A percentile compares a stretch with the other conserved stretches of the same genome.
Conservation (phyloP, 1,284 basidiomycete species). For the Irpex sp. region DNA sequence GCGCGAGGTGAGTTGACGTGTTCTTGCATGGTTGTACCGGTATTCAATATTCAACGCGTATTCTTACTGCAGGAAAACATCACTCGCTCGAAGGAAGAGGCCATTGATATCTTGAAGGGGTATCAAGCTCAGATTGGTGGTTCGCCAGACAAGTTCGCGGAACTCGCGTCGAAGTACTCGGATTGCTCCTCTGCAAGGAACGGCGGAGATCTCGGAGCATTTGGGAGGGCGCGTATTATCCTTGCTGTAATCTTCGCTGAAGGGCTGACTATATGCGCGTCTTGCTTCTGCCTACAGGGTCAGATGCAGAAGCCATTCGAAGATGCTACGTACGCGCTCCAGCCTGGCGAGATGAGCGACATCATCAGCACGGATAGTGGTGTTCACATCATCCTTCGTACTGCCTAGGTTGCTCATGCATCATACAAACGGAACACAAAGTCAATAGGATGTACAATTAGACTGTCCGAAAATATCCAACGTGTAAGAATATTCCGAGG, state of each 20-base stretch:
- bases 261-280: background rate
- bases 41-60: too few species aligned
- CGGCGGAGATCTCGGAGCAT: conserved; percentile 84
- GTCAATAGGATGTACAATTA: background rate
- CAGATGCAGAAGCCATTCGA: conserved; percentile 99
- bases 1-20: conserved; percentile 67
- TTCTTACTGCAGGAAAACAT: conserved; percentile 56
- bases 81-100: conserved; percentile 88
- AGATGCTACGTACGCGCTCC: conserved; percentile 79
- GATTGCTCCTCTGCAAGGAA: conserved; percentile 84
- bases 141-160: conserved; percentile 63
- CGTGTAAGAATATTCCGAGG: too few species aligned
- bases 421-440: background rate
- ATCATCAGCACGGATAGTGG: conserved; percentile 91
- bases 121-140: conserved; percentile 59
- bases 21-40: conserved; percentile 6
- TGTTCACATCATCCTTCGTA: conserved; percentile 92
- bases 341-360: conserved; percentile 82
- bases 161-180: conserved; percentile 71
- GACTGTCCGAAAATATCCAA: background rate
- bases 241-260: too few species aligned
- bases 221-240: conserved; percentile 41
- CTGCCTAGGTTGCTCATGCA: conserved; percentile 45
- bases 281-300: conserved; percentile 32
- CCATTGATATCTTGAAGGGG: conserved; percentile 66